phyloP scores from a whole-genome alignment of 148 eudicot genomes.

The Simmondsia chinensis region DNA sequence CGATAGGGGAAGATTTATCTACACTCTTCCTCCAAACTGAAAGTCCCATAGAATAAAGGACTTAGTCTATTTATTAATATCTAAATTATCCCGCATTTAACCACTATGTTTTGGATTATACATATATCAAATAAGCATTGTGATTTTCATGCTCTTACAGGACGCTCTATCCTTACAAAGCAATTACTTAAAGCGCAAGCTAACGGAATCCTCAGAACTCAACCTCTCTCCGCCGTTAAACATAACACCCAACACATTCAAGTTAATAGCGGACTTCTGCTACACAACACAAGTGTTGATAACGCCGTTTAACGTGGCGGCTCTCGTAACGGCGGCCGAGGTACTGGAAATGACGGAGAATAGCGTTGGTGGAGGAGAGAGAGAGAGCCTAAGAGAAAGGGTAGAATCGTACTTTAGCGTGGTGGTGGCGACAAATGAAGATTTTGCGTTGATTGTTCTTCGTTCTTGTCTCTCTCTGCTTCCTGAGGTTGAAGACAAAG shows the following conservation, averaged over 20 bases:
- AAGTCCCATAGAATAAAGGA: too few species aligned
- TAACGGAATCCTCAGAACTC: constrained; percentile 33
- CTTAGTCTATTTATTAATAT: too few species aligned
- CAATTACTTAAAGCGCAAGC: constrained; percentile 52
- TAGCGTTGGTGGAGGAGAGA: constrained; percentile 2
- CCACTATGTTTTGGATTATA: too few species aligned
- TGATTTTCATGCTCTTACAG: too few species aligned
- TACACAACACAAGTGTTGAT: constrained; percentile 41
- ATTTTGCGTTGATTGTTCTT: constrained; percentile 32
- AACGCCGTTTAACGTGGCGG: constrained; percentile 60
- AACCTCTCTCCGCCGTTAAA: constrained; percentile 64
- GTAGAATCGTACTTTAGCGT: constrained; percentile 57
- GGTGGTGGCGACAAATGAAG: constrained; percentile 29
- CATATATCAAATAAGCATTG: too few species aligned
- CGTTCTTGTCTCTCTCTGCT: constrained; percentile 42
- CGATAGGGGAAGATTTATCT: too few species aligned
- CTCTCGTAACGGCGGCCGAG: constrained; percentile 51
- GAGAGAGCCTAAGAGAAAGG: constrained; percentile 31
- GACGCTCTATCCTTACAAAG: constrained; percentile 46
- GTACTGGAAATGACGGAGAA: constrained; percentile 46
- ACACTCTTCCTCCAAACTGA: too few species aligned
- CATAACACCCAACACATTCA: constrained; percentile 53
- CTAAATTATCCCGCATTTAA: too few species aligned
- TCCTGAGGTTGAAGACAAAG: constrained; percentile 69
- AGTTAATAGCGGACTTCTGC: constrained; percentile 55